Base-by-base conservation (phyloP, 768 basidiomycete genomes). In the Tulasnella sp. region DNA sequence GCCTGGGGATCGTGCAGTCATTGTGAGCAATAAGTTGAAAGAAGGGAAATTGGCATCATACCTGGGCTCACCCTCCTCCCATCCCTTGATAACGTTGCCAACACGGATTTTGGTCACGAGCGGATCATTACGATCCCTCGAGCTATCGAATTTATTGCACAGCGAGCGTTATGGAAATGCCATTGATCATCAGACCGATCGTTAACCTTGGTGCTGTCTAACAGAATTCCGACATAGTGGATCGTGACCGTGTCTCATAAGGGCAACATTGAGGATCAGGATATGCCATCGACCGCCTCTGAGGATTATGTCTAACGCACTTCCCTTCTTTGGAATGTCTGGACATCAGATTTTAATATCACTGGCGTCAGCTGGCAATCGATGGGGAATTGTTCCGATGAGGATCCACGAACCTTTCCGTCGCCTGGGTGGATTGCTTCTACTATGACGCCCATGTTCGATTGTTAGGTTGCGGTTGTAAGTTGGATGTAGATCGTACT, bases 71-170 rank as follows among this genome's bases (percentile, higher is more conserved):
- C 91, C 90, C 70, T 91, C 87, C 67, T 92, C 90, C 91, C 89
- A 93, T 29, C 90, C 88, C 68, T 77, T 85, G 73, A 94, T 92
- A 49, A 94, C 90, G 68, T 84, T 82, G 8, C 87, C 86, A 21
- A 81, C 74, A 48, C 90, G 87, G 63, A 91, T 90, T 68, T 79
- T 67, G 2, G 86, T 88, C 62, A 71, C 66, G 70, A 92, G 90
- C 1, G 87, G 79, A 0, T 3, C 2, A 0, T 75, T 73, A 41
- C 88, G 88, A 69, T 68, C 67, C 29, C 58, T 24, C 29, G 65
- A 66, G 24, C 53, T 58, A 42, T 63, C 61, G 34, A 63, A 63
- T 59, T 63, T 21, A 21, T 10, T n/a, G 11, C 19, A 26, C 24
- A 30, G 19, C n/a, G n/a, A n/a, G 56, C 10, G 42, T 48, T 7